phyloP scores from a whole-genome alignment of 768 basidiomycete species.

The Panaeolus papilionaceus region DNA sequence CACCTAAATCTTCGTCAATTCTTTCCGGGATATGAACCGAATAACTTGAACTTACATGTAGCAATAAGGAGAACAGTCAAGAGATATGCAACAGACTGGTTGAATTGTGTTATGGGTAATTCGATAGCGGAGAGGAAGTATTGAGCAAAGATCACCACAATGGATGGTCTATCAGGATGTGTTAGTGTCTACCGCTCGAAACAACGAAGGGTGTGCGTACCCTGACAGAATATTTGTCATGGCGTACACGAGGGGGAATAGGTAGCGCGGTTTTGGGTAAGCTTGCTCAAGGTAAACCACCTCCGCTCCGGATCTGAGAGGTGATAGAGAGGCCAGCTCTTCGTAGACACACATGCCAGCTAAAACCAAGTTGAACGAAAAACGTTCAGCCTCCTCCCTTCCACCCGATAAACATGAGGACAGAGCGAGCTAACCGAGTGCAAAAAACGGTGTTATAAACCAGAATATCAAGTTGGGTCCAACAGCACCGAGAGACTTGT shows the following conservation, averaged over 20 bases:
- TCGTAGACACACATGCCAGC: background rate
- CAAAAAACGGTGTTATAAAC: background rate
- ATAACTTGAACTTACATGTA: constrained; percentile 27
- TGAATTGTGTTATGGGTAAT: constrained; percentile 34
- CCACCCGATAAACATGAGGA: background rate
- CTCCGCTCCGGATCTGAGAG: constrained; percentile 22
- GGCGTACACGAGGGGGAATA: constrained; percentile 4
- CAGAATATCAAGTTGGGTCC: constrained; percentile 1
- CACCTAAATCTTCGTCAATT: constrained; percentile 27
- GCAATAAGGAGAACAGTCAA: constrained; percentile 33
- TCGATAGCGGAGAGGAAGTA: constrained; percentile 41
- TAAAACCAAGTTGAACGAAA: background rate
- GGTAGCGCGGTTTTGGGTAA: constrained; percentile 33
- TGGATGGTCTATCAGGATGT: constrained; percentile 35
- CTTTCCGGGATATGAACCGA: background rate
- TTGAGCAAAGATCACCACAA: constrained; percentile 45
- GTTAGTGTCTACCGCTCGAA: background rate
- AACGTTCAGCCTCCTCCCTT: background rate
- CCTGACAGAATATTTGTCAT: constrained; percentile 1
- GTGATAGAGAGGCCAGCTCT: background rate
- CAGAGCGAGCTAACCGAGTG: background rate
- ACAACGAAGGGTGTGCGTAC: constrained; percentile 2
- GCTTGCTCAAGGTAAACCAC: constrained; percentile 50
- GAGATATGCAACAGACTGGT: constrained; percentile 35
- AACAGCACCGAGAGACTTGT: constrained; percentile 8